These are phyloP conservation scores for Litsea cubeba DNA, from an alignment of 164 flowering plant species.

Conservation along the genomic window DNA sequence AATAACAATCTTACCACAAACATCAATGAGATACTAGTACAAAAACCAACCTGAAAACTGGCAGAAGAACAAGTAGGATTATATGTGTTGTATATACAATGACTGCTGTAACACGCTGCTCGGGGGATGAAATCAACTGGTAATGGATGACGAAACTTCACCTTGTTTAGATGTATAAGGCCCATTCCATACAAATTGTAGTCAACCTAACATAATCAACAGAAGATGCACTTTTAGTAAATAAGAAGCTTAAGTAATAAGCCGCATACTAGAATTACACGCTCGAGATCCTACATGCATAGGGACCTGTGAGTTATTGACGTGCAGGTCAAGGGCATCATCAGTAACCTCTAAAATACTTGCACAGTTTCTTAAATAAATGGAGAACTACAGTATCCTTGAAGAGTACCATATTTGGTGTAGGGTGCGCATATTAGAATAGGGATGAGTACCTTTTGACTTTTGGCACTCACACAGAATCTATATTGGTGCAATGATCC, in stretches of 20 bases:
- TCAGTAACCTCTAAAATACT: not conserved
- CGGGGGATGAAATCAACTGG: constrained; percentile 38
- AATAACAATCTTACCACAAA: not conserved
- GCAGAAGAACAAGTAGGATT: constrained; percentile 17
- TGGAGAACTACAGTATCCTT: too few species aligned
- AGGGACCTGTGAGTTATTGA: not conserved
- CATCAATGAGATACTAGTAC: not conserved
- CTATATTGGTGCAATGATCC: too few species aligned
- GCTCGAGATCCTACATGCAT: not conserved
- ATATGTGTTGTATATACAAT: constrained; percentile 14
- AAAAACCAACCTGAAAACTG: constrained; percentile 39
- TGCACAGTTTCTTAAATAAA: not conserved
- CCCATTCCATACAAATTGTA: constrained; percentile 98
- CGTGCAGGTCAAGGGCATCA: not conserved
- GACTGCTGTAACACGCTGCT: constrained; percentile 16
- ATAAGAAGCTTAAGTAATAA: not conserved
- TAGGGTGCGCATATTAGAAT: too few species aligned
- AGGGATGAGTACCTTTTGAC: too few species aligned
- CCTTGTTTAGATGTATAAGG: constrained; percentile 67
- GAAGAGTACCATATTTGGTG: too few species aligned
- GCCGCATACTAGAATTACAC: not conserved
- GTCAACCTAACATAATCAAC: constrained; percentile 52
- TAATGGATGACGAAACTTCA: constrained; percentile 81
- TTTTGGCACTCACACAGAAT: too few species aligned
- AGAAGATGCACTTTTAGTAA: not conserved